Evolutionary conservation across 2,329 filamentous ascomycete genomes (phyloP), one percentile per base, ranked within the genome.

Genomic region (Trematosphaeria pertusa): DNA sequence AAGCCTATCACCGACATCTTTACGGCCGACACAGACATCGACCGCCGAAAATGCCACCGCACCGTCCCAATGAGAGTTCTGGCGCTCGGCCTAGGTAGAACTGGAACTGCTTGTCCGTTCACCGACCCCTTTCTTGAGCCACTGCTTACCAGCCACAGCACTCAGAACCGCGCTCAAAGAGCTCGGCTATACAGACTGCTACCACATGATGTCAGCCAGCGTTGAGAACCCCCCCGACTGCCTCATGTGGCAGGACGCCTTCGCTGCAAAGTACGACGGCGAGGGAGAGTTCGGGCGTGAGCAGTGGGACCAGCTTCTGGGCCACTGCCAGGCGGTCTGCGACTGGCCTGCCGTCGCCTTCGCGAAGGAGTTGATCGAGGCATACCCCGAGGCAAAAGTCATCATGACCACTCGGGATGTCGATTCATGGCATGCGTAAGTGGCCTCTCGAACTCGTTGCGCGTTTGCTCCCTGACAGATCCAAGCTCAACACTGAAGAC

Each of bases 181-280:
- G 58, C 78, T 89, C 31, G 86, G 86, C 52, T 88, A 85, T 67
- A 75, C 81, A 59, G 83, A 87, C 69, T 86, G 82, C 50, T 88
- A 89, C 77, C 87, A 89, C 75, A 87, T 87, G 85, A 86, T 87
- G 82, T 85, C 80, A 60, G 83, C 81, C 56, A 84, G 81, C 48
- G 82, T 87, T 50, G 85, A 88, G 73, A 88, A 87, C 71, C 83
- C 83, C 9, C 82, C 81, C 18, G 86, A 88, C 62, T 83, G 81
- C 43, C 75, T 87, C 32, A 82, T 88, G 75, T 89, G 87, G 87
- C 82, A 84, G 72, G 84, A 88, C 53, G 86, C 86, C 20, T 78
- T 89, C 44, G 74, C 75, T 14, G 83, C 84, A 55, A 84, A 84
- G 63, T 85, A 78, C 70, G 79, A 86, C 55, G 81, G 81, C 22